Conservation (phyloP, 805 yeast genomes). For the Metschnikowia corniflorae region DNA sequence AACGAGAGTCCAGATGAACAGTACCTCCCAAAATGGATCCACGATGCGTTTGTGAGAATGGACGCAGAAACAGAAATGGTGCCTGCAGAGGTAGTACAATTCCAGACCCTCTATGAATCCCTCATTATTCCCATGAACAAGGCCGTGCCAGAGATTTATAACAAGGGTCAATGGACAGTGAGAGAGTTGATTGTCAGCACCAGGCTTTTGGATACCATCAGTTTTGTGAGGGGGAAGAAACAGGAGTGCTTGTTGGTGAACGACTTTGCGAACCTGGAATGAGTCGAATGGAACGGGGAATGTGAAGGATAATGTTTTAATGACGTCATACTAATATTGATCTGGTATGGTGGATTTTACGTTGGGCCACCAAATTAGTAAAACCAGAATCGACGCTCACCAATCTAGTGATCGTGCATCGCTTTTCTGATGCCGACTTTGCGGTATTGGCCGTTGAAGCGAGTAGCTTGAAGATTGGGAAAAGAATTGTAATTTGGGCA, state of each 20-base stretch:
- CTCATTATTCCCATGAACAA: conserved; percentile 46
- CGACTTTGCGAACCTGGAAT: too few species aligned
- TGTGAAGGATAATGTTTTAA: too few species aligned
- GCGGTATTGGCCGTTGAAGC: too few species aligned
- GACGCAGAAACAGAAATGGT: conserved; percentile 38
- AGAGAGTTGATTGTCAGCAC: conserved; percentile 49
- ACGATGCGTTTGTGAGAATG: conserved; percentile 35
- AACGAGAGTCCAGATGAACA: conserved; percentile 28
- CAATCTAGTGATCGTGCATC: too few species aligned
- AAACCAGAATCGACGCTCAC: too few species aligned
- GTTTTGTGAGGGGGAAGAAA: conserved; percentile 45
- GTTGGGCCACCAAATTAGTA: too few species aligned
- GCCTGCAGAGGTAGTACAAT: conserved; percentile 53
- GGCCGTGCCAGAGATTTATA: conserved; percentile 57
- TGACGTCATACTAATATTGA: too few species aligned
- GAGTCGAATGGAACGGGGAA: too few species aligned
- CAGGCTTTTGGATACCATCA: conserved; percentile 47
- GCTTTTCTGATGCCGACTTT: too few species aligned
- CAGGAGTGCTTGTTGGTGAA: conserved; percentile 41
- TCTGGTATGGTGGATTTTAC: too few species aligned
- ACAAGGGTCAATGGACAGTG: conserved; percentile 47
- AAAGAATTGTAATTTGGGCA: too few species aligned
- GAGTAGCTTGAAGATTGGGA: too few species aligned
- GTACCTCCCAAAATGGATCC: conserved; percentile 52
- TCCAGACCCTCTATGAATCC: conserved; percentile 49